Percentiles rank a stretch among this genome's conserved stretches.
Evolutionary conservation across 352 stramenopile genomes (phyloP).

Genomic region (Phytophthora pistaciae): DNA sequence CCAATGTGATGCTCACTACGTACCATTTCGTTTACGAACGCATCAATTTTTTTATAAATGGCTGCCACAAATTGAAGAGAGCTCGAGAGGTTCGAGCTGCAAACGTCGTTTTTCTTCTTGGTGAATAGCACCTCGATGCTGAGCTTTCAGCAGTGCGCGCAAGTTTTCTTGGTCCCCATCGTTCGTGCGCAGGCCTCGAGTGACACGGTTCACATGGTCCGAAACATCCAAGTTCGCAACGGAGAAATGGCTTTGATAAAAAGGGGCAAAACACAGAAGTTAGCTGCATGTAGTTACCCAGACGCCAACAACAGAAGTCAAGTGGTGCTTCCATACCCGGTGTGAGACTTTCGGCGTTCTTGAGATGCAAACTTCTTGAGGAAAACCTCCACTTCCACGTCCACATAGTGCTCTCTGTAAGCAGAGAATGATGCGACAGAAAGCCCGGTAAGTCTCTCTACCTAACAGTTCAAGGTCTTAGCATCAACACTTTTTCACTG

Average conservation of each 20-base stretch:
- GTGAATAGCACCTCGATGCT: slow-evolving; percentile 25
- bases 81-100: slow-evolving; percentile 10
- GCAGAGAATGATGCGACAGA: background rate
- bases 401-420: slow-evolving; percentile 36
- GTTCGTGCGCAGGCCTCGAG: slow-evolving; percentile 26
- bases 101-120: slow-evolving; percentile 7
- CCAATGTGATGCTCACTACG: background rate
- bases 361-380: slow-evolving; percentile 13
- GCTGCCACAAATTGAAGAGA: slow-evolving; percentile 12
- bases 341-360: slow-evolving; percentile 16
- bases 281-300: background rate
- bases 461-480: too few relatives aligned
- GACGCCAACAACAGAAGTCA: background rate
- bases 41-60: slow-evolving; percentile 1
- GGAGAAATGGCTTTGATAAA: slow-evolving; percentile 39
- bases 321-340: slow-evolving; percentile 4
- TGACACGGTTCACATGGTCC: slow-evolving; percentile 34
- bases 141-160: slow-evolving; percentile 45
- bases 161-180: slow-evolving; percentile 37
- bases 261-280: background rate
- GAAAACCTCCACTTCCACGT: slow-evolving; percentile 35
- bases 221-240: slow-evolving; percentile 43
- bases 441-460: background rate
- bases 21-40: background rate
- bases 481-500: background rate